Evolutionary conservation across 331 rosid genomes (phyloP), one percentile per base, ranked within the genome.

Genomic region (Quercus tomentella): DNA sequence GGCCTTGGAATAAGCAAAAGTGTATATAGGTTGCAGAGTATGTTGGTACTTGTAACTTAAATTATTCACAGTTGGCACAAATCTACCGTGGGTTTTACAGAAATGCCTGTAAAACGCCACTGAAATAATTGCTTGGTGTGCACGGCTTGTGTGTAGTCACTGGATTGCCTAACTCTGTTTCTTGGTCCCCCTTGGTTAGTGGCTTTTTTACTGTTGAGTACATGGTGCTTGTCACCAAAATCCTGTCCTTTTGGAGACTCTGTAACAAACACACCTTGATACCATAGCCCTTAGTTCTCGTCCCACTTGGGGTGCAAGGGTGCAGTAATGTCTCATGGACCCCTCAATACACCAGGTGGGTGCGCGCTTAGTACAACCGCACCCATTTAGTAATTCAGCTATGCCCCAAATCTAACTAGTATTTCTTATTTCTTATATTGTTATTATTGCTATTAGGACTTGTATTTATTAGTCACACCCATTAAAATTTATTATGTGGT

Each of bases 291-390:
- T 71, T 10, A 25, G 26, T 15, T 3, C 77, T 68, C 66, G 37
- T n/a, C 72, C 72, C 49, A 18, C 15, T 61, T 14, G 5, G 17
- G 54, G 17, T 49, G 54, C 49, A 20, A 17, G 45, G 51, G 37
- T 75, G 56, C 61, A 75, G 84, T 70, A 62, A 88, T 82, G 85
- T 35, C 62, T 57, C 6, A 74, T 77, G 86, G 87, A 71, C 86
- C 80, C 77, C 76, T 4, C 51, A 23, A 33, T 10, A 35, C 9
- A n/a, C 57, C 49, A 28, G 74, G 62, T 74, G 74, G 85, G 76
- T 74, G 78, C 37, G 68, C 54, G 49, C 58, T 82, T 67, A 22
- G 43, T 61, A 20, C 55, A 25, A 23, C 57, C 4, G 11, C 56
- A 22, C 73, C 56, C 41, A 35, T 58, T 49, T 49, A 41, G 12